phyloP scores from a whole-genome alignment of 495 filamentous ascomycete genomes.

The Aspergillus sparsus region DNA sequence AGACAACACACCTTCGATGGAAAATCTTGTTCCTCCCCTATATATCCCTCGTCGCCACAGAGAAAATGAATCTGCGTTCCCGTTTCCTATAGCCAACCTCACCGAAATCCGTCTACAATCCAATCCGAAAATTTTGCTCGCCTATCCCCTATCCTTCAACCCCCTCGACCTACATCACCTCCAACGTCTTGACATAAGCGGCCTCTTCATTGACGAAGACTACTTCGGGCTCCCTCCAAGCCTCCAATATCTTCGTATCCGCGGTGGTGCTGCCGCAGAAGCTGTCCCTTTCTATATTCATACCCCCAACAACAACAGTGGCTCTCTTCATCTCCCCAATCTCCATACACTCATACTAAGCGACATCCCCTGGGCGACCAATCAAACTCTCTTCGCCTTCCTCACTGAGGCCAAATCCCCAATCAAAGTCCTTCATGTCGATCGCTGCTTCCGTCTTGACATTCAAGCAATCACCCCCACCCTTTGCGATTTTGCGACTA shows the following conservation, averaged over 20 bases:
- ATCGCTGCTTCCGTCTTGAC: conserved; percentile 29
- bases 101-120: conserved; percentile 40
- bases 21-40: conserved; percentile 17
- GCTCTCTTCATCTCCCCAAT: conserved; percentile 26
- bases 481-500: conserved; percentile 17
- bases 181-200: conserved; percentile 36
- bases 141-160: conserved; percentile 26
- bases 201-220: conserved; percentile 23
- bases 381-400: conserved; percentile 22
- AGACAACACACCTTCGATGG: not conserved
- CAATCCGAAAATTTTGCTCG: conserved; percentile 26
- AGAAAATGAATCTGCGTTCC: not conserved
- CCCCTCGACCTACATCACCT: conserved; percentile 25
- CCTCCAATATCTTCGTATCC: conserved; percentile 36
- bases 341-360: conserved; percentile 37
- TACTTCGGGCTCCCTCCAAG: conserved; percentile 30
- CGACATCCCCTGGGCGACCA: conserved; percentile 30
- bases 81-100: conserved; percentile 36
- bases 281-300: conserved; percentile 17
- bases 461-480: conserved; percentile 6
- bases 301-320: not conserved
- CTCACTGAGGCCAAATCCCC: conserved; percentile 27
- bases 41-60: conserved; percentile 22
- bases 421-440: conserved; percentile 32
- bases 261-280: conserved; percentile 27